Evolutionary conservation across 768 basidiomycete species (phyloP), one percentile per base, ranked within the genome.

Genomic region (Mycena metata): DNA sequence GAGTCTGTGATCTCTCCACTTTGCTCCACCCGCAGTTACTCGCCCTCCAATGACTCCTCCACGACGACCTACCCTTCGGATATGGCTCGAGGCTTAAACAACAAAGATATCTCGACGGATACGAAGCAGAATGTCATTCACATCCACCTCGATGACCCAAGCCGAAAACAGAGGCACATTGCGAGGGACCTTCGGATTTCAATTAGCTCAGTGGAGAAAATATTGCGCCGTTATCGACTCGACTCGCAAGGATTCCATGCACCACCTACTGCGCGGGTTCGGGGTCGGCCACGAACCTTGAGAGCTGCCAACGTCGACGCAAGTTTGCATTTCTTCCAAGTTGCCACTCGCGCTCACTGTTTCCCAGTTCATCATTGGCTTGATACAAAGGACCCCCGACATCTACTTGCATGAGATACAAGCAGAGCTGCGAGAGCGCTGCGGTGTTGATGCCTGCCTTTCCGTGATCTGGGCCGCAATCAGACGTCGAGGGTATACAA

Each of bases 331-430:
- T 42, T 9, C 5, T 10, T 17, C 3, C 26, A 9, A 19, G 5
- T 1, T n/a, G 23, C 2, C 15, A 36, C 6, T n/a, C 35, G 2
- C 4, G 3, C 46, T 61, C 12, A 21, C 26, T 6, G 5, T 39
- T 4, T 41, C 30, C 5, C 24, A 51, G 60, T 61, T 51, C 13
- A 3, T 62, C 5, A 15, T 62, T 16, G 50, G 60, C n/a, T 42
- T 60, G 9, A 6, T 60, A 1, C 8, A 39, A 8, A 36, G 59
- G 12, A 60, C 47, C 7, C 36, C 59, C 9, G 66, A 72, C 43
- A 46, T 62, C 3, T 70, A 69, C 55, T 56, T 72, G 24, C n/a
- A 64, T 50, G 69, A 72, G 58, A 21, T 72, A 33, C 56, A 61
- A 23, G 51, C 43, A n/a, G 33, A 56, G 23, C 35, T 72, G 41